Conservation (phyloP, 306 rosid species). For the Cucumis hystrix region DNA sequence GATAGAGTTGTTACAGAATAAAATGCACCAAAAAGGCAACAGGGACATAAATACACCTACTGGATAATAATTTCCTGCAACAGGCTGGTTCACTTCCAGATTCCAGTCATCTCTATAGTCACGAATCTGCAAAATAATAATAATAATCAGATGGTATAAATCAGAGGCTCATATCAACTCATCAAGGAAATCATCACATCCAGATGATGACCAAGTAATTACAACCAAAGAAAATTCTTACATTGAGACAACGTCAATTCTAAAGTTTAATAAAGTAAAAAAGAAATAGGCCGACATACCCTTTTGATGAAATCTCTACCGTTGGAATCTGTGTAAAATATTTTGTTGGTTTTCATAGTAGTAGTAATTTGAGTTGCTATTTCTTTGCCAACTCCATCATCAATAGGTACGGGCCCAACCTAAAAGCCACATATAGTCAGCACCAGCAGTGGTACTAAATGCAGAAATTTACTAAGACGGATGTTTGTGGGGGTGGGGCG, state of each 20-base stretch:
- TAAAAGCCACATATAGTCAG: constrained; percentile 17
- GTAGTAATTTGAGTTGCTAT: constrained; percentile 54
- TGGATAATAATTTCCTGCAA: constrained; percentile 52
- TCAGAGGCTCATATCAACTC: neutral
- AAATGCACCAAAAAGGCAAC: neutral
- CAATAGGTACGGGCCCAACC: constrained; percentile 91
- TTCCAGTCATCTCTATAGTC: constrained; percentile 47
- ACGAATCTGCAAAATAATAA: constrained; percentile 24
- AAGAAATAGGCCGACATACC: constrained; percentile 20
- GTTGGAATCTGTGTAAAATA: constrained; percentile 81
- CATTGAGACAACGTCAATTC: neutral
- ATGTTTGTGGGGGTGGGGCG: neutral
- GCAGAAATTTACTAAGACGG: neutral
- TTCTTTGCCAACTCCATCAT: constrained; percentile 78
- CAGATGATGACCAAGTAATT: neutral
- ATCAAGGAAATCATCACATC: neutral
- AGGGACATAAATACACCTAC: constrained; percentile 14
- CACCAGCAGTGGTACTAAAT: neutral
- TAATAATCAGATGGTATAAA: neutral
- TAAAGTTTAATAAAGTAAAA: neutral
- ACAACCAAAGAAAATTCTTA: neutral
- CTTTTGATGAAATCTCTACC: constrained; percentile 89
- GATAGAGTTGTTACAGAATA: neutral
- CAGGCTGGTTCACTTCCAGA: constrained; percentile 42
- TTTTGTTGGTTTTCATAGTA: constrained; percentile 46